Percentiles rank a stretch among this genome's conserved stretches.
Conservation (phyloP, 495 filamentous ascomycete genomes). For the Lepidopterella palustris region DNA sequence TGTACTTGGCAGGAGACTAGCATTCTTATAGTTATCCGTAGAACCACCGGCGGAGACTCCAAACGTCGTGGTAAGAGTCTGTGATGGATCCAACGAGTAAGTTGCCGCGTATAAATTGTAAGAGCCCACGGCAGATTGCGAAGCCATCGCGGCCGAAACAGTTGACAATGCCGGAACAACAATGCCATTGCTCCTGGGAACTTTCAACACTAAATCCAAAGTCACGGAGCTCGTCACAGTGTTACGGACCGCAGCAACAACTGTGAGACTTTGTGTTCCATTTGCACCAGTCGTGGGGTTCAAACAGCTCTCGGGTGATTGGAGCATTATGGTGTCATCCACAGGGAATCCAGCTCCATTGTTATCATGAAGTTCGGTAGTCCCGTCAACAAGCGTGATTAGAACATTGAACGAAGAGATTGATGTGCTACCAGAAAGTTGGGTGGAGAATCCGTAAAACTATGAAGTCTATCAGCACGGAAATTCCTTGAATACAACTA, state of each 20-base stretch:
- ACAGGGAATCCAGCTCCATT: constrained; percentile 38
- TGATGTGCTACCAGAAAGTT: constrained; percentile 30
- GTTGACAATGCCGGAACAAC: constrained; percentile 46
- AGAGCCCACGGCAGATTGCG: constrained; percentile 44
- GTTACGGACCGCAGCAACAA: constrained; percentile 44
- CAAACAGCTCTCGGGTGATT: constrained; percentile 38
- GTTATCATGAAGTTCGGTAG: constrained; percentile 33
- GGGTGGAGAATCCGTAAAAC: constrained; percentile 38
- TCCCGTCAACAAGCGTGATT: constrained; percentile 27
- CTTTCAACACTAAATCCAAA: constrained; percentile 45
- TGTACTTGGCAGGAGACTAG: constrained; percentile 29
- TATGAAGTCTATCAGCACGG: constrained; percentile 12
- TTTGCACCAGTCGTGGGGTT: constrained; percentile 1
- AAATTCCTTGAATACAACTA: neutral
- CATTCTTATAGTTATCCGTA: constrained; percentile 38
- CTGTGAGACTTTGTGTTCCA: constrained; percentile 29
- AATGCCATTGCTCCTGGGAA: constrained; percentile 37
- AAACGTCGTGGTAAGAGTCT: constrained; percentile 45
- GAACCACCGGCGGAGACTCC: constrained; percentile 43
- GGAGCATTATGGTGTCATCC: constrained; percentile 37
- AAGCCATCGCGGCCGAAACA: constrained; percentile 41
- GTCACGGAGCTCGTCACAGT: constrained; percentile 39
- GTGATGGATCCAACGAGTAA: constrained; percentile 41
- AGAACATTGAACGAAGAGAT: constrained; percentile 40
- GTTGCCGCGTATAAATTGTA: constrained; percentile 50